A percentile compares a stretch with the other conserved stretches of the same genome.
Evolutionary conservation across 1,284 basidiomycete species (phyloP).

Genomic region (Rhodotorula sp.): DNA sequence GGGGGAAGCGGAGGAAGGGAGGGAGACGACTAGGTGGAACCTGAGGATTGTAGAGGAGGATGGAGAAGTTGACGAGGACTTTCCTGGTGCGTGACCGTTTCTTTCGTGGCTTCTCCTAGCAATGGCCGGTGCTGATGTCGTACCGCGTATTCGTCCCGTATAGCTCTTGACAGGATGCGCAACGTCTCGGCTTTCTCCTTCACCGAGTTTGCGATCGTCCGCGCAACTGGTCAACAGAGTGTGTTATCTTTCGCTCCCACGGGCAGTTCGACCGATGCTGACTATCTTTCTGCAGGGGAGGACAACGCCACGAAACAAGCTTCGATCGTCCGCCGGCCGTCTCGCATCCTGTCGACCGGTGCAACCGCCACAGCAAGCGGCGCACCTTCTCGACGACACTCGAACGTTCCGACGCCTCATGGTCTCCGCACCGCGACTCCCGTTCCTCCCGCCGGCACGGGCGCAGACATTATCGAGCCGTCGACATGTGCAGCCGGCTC

Average conservation of each 20-base stretch:
- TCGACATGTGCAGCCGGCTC: conserved; percentile 1
- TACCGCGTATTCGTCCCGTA: background rate
- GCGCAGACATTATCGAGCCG: background rate
- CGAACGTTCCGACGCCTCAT: conserved; percentile 21
- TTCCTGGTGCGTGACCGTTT: conserved; percentile 65
- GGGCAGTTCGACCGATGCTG: background rate
- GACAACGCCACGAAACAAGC: conserved; percentile 74
- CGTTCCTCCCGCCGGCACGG: background rate
- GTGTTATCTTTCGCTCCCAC: conserved; percentile 40
- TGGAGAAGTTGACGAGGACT: conserved; percentile 98
- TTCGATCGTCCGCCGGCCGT: conserved; percentile 72
- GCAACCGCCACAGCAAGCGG: background rate
- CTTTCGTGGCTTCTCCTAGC: background rate
- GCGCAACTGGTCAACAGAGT: conserved; percentile 72
- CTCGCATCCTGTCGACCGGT: conserved; percentile 56
- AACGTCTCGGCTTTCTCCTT: conserved; percentile 86
- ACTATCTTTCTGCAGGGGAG: conserved; percentile 58
- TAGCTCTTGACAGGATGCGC: conserved; percentile 83
- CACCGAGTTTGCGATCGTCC: conserved; percentile 81
- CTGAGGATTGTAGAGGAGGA: conserved; percentile 85
- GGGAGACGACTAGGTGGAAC: conserved; percentile 83
- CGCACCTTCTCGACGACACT: conserved; percentile 53
- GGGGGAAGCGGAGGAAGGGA: conserved; percentile 50
- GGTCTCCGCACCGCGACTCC: conserved; percentile 38
- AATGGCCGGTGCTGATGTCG: background rate